Evolutionary conservation across 169 alveolate species (phyloP).

Genomic region (Theileria annulata): DNA sequence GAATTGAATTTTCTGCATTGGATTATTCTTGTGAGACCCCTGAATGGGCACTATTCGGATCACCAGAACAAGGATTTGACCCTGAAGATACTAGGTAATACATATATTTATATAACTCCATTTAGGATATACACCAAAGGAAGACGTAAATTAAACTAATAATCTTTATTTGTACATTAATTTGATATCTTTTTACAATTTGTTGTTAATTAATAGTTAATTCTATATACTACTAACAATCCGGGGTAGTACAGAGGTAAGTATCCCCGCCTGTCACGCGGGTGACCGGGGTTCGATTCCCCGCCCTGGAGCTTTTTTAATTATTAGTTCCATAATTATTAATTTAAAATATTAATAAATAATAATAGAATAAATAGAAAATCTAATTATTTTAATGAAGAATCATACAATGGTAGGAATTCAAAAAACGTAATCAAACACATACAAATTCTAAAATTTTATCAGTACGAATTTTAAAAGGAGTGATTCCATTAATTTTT

Average conservation of each 20-base stretch:
- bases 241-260: conserved; percentile 85
- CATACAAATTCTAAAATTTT: background rate
- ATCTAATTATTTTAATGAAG: background rate
- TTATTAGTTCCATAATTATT: too few species aligned
- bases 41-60: conserved; percentile 84
- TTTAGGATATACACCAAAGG: conserved; percentile 64
- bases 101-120: background rate
- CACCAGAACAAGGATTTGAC: conserved; percentile 83
- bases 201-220: background rate
- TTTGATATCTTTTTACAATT: background rate
- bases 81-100: conserved; percentile 78
- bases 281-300: conserved; percentile 89
- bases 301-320: conserved; percentile 81
- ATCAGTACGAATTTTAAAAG: background rate
- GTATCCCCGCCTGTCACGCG: conserved; percentile 89
- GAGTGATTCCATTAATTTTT: background rate
- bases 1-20: conserved; percentile 67
- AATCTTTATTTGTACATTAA: background rate
- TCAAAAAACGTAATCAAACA: background rate
- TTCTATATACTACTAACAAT: background rate
- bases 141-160: conserved; percentile 20
- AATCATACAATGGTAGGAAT: background rate
- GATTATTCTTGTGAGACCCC: conserved; percentile 86
- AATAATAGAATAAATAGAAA: background rate
- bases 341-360: background rate